These are phyloP conservation scores for Cyberlindnera lachancei DNA, from an alignment of 805 yeast genomes.

Conservation along the genomic window DNA sequence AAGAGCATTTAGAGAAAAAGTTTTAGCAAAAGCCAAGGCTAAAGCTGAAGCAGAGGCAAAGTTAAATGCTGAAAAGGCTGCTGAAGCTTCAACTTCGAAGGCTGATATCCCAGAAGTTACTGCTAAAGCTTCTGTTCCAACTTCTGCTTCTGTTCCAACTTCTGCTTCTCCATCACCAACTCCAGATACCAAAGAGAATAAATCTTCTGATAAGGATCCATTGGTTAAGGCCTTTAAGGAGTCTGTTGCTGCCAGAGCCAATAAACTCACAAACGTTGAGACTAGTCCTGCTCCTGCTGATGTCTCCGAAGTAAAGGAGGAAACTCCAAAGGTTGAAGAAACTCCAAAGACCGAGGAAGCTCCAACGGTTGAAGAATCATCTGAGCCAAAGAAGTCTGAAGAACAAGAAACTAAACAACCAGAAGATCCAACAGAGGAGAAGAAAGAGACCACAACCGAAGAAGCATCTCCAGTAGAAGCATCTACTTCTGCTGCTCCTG, in stretches of 20 bases:
- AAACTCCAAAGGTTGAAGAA: constrained; percentile 4
- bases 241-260: constrained; percentile 15
- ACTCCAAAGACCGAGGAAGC: constrained; percentile 5
- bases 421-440: background rate
- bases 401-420: constrained; percentile 6
- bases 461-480: constrained; percentile 11
- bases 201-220: constrained; percentile 2
- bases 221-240: constrained; percentile 9
- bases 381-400: constrained; percentile 4
- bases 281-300: constrained; percentile 6
- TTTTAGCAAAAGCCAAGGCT: constrained; percentile 12
- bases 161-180: background rate
- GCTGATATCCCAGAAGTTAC: constrained; percentile 1
- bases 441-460: background rate
- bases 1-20: constrained; percentile 9
- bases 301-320: constrained; percentile 5
- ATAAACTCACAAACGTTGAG: background rate
- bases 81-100: constrained; percentile 8
- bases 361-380: constrained; percentile 2
- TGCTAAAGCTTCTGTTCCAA: background rate
- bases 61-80: constrained; percentile 6
- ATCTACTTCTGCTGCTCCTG: constrained; percentile 12
- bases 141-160: background rate
- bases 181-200: background rate
- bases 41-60: constrained; percentile 11